Evolutionary conservation across 352 stramenopile species (phyloP), one percentile per base, ranked within the genome.

Genomic region (Phytophthora fragariae): DNA sequence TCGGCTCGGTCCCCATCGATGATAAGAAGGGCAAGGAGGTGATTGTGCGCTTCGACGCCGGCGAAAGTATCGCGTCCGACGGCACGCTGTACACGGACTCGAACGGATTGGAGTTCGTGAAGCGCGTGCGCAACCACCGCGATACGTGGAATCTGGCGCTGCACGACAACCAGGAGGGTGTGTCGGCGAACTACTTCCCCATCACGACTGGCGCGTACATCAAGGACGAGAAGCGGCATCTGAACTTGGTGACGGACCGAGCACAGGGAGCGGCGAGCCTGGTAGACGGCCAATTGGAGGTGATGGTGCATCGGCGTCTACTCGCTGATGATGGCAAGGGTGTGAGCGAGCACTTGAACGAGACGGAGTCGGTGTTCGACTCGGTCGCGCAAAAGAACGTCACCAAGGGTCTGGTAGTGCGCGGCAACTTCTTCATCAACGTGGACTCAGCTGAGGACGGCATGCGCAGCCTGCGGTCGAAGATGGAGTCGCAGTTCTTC

Each of bases 161-260:
- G 35, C 98, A 78, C 66, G 97, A 97, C 39, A 91, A 98, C 24
- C 87, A 92, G 57, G 94, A 99, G 77, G 92, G 90, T 53, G 90
- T 99, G 49, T 89, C 97, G 12, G 96, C 94, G 46, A 99, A 99
- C 78, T 99, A 98, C 82, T 99, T 98, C 70, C 98, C 98, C 1
- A 94, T 99, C n/a, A 99, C 94, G 59, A 91, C 95, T 6, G 93
- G 93, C 15, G 92, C 95, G 8, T 99, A 97, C 68, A 83, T 99
- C 65, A 92, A 98, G 76, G 93, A 98, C 66, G 68, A 85, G 15
- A 84, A 89, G 29, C 57, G 73, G 14, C 86, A 98, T 64, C 76
- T 99, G 17, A 93, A 90, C 31, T 68, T 99, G 19, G 76, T 98
- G 37, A 97, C 90, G 5, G 97, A 99, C 72, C 87, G 96, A 10